Percentiles rank a stretch among this genome's conserved stretches.
These are phyloP conservation scores for Mycena alexandri DNA, from an alignment of 768 basidiomycete species.

Conservation along the genomic window DNA sequence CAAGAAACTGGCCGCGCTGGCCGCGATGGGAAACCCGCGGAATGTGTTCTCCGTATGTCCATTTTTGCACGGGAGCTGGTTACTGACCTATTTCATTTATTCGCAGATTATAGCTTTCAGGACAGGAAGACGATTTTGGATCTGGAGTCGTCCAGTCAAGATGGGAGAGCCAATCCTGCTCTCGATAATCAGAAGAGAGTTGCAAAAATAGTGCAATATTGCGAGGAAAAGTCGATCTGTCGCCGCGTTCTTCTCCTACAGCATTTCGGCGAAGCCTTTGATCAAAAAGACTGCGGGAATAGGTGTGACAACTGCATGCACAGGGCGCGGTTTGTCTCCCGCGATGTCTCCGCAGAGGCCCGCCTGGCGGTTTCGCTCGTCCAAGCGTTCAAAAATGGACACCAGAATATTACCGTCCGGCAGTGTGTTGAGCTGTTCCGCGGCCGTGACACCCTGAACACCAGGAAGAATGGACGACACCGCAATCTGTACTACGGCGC, in stretches of 20 bases:
- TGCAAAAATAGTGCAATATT: not conserved
- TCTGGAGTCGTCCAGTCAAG: not conserved
- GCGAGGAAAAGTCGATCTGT: constrained; percentile 5
- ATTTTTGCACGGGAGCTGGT: not conserved
- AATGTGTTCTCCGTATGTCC: constrained; percentile 14
- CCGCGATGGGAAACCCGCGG: constrained; percentile 6
- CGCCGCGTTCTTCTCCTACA: constrained; percentile 11
- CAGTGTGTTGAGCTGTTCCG: constrained; percentile 2
- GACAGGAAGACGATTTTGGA: not conserved
- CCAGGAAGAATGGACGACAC: not conserved
- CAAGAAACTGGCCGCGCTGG: constrained; percentile 27
- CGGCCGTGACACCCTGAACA: not conserved
- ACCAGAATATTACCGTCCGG: not conserved
- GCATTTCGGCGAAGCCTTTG: constrained; percentile 21
- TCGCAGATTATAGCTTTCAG: constrained; percentile 8
- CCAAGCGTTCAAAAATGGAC: not conserved
- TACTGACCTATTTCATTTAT: not conserved
- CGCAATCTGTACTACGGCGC: not conserved
- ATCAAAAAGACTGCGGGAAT: not conserved
- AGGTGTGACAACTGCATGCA: constrained; percentile 7
- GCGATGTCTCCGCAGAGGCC: constrained; percentile 10
- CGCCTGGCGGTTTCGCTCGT: not conserved
- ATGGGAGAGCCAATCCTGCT: not conserved
- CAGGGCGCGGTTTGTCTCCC: not conserved
- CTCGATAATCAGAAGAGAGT: too few species aligned